Base-by-base conservation (phyloP, 2,329 filamentous ascomycete genomes). In the Pseudogymnoascus sp. region DNA sequence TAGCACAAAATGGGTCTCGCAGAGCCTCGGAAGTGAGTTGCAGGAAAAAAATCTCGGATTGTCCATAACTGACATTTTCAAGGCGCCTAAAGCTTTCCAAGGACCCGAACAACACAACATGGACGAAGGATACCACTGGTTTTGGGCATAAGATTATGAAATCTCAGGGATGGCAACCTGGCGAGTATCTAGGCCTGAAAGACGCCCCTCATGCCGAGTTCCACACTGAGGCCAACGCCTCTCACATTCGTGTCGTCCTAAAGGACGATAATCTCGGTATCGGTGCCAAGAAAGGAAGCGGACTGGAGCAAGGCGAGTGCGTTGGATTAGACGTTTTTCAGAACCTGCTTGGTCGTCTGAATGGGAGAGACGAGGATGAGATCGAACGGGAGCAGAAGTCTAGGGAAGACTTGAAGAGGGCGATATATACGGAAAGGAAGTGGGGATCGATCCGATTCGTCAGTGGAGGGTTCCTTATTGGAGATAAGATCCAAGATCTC, bases 41-140 rank as follows among this genome's bases (percentile, higher is more conserved):
- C 59, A 9, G 25, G 30, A 63, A 18, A 36, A n/a, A 54, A 60
- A 37, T 18, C 6, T 65, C 4, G 59, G 76, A 73, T 64, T 74
- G 71, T 67, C 14, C 22, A 39, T 39, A 35, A 25, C 41, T 59
- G 62, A 5, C 18, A 6, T 36, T 28, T 33, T 11, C 35, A 9
- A 73, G 71, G 60, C 68, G 69, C 35, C 66, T 68, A 57, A 96
- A 93, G 77, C 86, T 97, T 71, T 88, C 88, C 67, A 82, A 88
- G 72, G 94, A 99, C 75, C 94, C 94, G 6, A 97, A 97, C 77
- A 99, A 97, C 75, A 96, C 90, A 57, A 86, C 84, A 81, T 99
- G 94, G 94, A 86, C 88, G 61, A 86, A 87, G 70, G 88, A 92
- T 72, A 90, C 88, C 66, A 83, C 82, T 61, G 87, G 86, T 60